Base-by-base conservation (phyloP, 257 asterid species). In the Henckelia pumila region DNA sequence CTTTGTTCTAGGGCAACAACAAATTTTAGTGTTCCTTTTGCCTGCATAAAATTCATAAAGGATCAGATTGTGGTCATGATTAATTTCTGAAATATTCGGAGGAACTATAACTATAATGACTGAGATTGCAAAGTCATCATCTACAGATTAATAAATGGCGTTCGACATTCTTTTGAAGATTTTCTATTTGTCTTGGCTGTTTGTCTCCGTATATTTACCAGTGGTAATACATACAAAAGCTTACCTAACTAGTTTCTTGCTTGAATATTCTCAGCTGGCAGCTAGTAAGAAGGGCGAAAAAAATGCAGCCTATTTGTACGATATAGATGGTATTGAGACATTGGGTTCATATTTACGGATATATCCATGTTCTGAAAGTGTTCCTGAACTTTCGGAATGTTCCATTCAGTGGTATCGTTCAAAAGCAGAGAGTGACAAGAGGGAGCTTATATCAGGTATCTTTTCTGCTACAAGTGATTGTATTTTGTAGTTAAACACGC, bases 371-470 rank as follows among this genome's bases (percentile, higher is more conserved):
- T 84, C 89, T 25, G 85, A 77, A 58, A 74, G 71, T 74, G 89
- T 84, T 56, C 85, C 81, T 17, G 86, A 85, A 32, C 80, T 86
- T 63, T 83, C 88, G 0, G 80, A 83, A 76, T 88, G 93, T 79
- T 60, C 84, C 40, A 80, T 88, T 66, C 97, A 88, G 67, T 93
- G 98, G 98, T 85, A 71, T 61, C 94, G 96, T 20, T 78, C 84
- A 47, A 67, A 89, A 49, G 74, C 93, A 57, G 95, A 90, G 76
- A 82, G 76, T 28, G 87, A 82, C 63, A 82, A 78, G 71, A 82
- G 68, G 80, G 98, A 93, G 74, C 92, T 84, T 65, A 85, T 93
- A 79, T 83, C 95, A 82, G 97, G 98, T 89, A 81, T 29, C n/a
- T 40, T 11, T 26, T 26, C 30, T 24, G 7, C 19, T 30, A 8